A percentile compares a stretch with the other conserved stretches of the same genome.
Evolutionary conservation across 2,329 filamentous ascomycete species (phyloP).

Genomic region (Raffaelea albimanens): DNA sequence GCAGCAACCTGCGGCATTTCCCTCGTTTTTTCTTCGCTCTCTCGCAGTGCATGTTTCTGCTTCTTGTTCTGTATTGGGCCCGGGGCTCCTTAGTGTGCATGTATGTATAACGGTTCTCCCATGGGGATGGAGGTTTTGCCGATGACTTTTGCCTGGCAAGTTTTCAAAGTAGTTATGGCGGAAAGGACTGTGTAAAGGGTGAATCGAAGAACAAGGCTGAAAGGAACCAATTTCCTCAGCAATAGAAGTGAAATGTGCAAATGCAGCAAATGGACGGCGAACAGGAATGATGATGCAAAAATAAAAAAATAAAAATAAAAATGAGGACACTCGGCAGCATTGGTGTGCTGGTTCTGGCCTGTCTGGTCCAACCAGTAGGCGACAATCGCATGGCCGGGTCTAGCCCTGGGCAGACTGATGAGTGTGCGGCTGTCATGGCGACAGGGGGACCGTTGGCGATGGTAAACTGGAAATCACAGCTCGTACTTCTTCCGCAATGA

Average conservation of each 20-base stretch:
- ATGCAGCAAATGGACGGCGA: neutral
- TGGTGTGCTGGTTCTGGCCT: no score
- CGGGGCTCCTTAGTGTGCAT: neutral
- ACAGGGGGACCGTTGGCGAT: neutral
- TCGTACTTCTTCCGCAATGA: conserved; percentile 7
- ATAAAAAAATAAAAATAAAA: neutral
- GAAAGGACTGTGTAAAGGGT: neutral
- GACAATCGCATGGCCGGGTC: no score
- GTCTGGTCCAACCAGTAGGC: no score
- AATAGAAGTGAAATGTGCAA: neutral
- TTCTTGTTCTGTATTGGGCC: neutral
- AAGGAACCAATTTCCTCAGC: neutral
- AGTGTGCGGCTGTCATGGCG: neutral
- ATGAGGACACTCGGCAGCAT: no score
- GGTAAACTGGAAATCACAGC: conserved; percentile 2
- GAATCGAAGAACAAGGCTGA: neutral
- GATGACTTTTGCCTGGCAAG: no score
- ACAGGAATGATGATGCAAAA: no score
- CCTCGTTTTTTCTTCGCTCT: no score
- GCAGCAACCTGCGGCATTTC: no score
- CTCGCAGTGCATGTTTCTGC: no score
- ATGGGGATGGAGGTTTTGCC: no score
- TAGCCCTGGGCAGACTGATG: no score
- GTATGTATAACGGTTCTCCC: no score
- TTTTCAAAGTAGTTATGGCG: neutral